phyloP scores from a whole-genome alignment of 2,329 filamentous ascomycete genomes.

The Meredithiella fracta region DNA sequence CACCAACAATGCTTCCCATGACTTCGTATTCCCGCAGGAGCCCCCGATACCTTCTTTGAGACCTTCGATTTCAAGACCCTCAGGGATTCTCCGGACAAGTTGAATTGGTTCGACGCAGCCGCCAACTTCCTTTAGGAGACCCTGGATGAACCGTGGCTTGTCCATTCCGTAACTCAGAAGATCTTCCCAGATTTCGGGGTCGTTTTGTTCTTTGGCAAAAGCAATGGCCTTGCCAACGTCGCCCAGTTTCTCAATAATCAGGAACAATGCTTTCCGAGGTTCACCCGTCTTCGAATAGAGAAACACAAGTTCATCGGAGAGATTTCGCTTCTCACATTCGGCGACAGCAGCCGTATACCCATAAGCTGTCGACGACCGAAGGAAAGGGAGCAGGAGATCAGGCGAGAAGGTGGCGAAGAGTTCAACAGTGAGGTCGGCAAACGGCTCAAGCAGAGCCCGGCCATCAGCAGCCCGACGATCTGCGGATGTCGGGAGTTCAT shows the following conservation, averaged over 20 bases:
- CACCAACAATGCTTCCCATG: constrained; percentile 79
- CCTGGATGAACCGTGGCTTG: constrained; percentile 86
- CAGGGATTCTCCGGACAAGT: constrained; percentile 76
- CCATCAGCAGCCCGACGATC: constrained; percentile 43
- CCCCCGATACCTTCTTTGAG: constrained; percentile 73
- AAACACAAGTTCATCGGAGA: constrained; percentile 85
- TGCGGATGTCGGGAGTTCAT: constrained; percentile 19
- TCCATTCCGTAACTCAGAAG: constrained; percentile 94
- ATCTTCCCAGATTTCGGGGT: constrained; percentile 88
- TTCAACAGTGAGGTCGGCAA: constrained; percentile 72
- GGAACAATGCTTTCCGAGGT: constrained; percentile 74
- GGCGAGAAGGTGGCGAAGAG: constrained; percentile 77
- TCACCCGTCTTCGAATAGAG: constrained; percentile 90
- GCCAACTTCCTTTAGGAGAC: constrained; percentile 80
- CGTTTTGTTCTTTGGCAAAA: constrained; percentile 86
- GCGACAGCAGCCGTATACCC: constrained; percentile 63
- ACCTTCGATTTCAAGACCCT: constrained; percentile 82
- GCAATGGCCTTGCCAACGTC: constrained; percentile 86
- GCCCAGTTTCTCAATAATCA: constrained; percentile 85
- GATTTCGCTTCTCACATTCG: constrained; percentile 68
- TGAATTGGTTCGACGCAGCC: constrained; percentile 86
- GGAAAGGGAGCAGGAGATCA: constrained; percentile 65
- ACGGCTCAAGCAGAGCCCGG: constrained; percentile 60
- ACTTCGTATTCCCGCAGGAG: constrained; percentile 95
- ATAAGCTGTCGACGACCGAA: constrained; percentile 73